phyloP scores from a whole-genome alignment of 2,329 filamentous ascomycete species.

The Setomelanomma holmii region DNA sequence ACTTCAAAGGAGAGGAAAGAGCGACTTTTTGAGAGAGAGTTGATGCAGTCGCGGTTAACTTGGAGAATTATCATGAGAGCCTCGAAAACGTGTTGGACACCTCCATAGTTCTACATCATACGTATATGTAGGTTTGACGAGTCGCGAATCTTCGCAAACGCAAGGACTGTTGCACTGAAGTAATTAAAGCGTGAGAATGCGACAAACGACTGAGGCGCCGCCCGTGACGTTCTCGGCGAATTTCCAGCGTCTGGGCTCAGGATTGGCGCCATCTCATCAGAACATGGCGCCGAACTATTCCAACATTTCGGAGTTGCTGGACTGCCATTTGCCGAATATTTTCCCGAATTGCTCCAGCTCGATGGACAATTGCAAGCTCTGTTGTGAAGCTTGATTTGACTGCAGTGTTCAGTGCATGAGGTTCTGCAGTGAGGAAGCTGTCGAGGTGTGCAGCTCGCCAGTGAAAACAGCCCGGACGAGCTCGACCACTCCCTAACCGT shows the following conservation, averaged over 20 bases:
- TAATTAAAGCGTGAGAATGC: neutral
- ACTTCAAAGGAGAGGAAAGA: too few species aligned
- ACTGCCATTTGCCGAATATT: constrained; percentile 23
- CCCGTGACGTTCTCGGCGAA: neutral
- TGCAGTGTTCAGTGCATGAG: constrained; percentile 10
- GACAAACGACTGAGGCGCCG: neutral
- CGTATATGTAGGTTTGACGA: too few species aligned
- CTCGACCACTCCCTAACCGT: constrained; percentile 37
- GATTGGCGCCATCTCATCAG: constrained; percentile 19
- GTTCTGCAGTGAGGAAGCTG: constrained; percentile 7
- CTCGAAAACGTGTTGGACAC: too few species aligned
- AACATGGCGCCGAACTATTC: constrained; percentile 22
- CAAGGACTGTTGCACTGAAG: neutral
- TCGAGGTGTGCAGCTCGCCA: constrained; percentile 21
- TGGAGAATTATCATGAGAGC: too few species aligned
- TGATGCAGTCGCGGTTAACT: too few species aligned
- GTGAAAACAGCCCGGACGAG: constrained; percentile 31
- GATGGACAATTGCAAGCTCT: constrained; percentile 10
- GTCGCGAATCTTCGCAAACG: too few species aligned
- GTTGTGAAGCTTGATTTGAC: constrained; percentile 25
- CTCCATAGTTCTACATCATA: too few species aligned
- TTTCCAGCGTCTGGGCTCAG: constrained; percentile 1
- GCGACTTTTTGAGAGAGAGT: too few species aligned
- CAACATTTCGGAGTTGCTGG: constrained; percentile 20
- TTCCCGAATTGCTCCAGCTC: constrained; percentile 7